phyloP scores from a whole-genome alignment of 192 early-diverging fungal genomes.

The Coemansia sp. region DNA sequence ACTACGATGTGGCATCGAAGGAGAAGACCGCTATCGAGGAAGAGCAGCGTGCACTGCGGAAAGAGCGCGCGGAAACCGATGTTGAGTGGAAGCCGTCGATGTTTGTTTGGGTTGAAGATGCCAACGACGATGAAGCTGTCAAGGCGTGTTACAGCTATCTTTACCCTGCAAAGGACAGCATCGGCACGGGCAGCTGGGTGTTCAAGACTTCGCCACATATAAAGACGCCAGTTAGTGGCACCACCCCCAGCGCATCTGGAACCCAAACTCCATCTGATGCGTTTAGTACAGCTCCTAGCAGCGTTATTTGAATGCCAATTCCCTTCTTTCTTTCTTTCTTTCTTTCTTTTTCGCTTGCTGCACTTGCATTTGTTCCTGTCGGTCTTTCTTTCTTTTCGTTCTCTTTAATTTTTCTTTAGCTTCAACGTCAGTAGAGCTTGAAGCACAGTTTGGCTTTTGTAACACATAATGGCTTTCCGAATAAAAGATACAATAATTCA shows the following conservation, averaged over 20 bases:
- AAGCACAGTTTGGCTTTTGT: not conserved
- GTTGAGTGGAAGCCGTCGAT: slow-evolving; percentile 57
- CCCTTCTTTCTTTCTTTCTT: not conserved
- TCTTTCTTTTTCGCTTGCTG: not conserved
- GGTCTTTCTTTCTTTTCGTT: not conserved
- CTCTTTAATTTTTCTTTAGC: not conserved
- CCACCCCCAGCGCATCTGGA: slow-evolving; percentile 19
- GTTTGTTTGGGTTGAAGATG: slow-evolving; percentile 54
- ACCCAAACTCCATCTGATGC: slow-evolving; percentile 52
- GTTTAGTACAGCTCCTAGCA: slow-evolving; percentile 47
- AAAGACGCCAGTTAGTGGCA: slow-evolving; percentile 12
- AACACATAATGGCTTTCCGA: not conserved
- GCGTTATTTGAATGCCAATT: slow-evolving; percentile 20
- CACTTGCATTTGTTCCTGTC: not conserved
- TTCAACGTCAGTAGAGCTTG: not conserved
- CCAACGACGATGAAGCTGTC: slow-evolving; percentile 35
- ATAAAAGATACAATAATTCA: not conserved
- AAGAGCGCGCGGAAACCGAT: slow-evolving; percentile 59
- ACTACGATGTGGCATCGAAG: slow-evolving; percentile 66
- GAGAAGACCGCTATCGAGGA: slow-evolving; percentile 75
- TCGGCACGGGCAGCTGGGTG: slow-evolving; percentile 50
- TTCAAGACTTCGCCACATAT: slow-evolving; percentile 34
- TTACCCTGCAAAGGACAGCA: slow-evolving; percentile 45
- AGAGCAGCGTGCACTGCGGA: slow-evolving; percentile 62
- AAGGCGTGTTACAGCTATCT: slow-evolving; percentile 40